Evolutionary conservation across 1,139 yeast species (phyloP).

Genomic region (Pichia sp.): DNA sequence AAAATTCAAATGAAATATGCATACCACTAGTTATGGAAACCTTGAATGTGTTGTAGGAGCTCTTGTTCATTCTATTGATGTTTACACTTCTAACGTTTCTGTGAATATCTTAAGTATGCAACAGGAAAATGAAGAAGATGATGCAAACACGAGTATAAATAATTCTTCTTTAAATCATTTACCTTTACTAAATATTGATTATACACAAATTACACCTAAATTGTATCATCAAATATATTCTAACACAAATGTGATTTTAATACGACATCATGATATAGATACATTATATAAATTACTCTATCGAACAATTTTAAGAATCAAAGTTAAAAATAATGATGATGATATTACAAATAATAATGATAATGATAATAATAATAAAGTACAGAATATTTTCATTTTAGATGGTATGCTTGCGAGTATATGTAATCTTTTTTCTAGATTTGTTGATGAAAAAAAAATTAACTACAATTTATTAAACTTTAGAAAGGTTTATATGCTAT

Average conservation of each 20-base stretch:
- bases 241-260: background rate
- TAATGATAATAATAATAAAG: no score
- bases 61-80: no score
- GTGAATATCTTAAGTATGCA: background rate
- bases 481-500: constrained; percentile 7
- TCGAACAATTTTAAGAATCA: background rate
- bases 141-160: background rate
- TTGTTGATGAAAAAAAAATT: constrained; percentile 3
- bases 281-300: background rate
- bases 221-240: background rate
- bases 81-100: no score
- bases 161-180: no score
- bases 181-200: background rate
- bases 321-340: background rate
- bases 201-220: background rate
- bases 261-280: background rate
- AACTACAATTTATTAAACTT: constrained; percentile 7
- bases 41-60: no score
- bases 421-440: constrained; percentile 8
- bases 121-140: background rate
- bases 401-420: constrained; percentile 11
- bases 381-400: background rate
- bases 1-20: no score
- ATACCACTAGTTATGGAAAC: no score
- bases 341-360: background rate